Evolutionary conservation across 805 yeast species (phyloP).

Genomic region (Hanseniaspora lindneri): DNA sequence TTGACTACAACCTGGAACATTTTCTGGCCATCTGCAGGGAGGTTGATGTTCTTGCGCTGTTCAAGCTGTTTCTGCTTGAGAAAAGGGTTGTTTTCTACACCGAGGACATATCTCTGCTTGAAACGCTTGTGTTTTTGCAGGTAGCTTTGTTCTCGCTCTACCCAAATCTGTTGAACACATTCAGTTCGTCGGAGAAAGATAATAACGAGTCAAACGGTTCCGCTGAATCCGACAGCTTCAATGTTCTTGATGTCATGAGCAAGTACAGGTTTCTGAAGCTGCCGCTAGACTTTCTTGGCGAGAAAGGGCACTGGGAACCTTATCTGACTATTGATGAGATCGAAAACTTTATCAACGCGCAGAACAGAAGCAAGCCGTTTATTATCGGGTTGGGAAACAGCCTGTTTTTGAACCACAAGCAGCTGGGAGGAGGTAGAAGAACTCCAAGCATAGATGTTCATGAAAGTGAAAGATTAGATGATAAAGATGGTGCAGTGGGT

Average conservation of each 20-base stretch:
- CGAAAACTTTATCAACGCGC: neutral
- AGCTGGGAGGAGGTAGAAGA: neutral
- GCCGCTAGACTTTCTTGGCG: neutral
- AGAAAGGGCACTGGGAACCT: conserved; percentile 3
- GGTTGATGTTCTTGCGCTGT: neutral
- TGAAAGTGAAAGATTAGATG: too few relatives aligned
- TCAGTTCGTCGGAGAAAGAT: neutral
- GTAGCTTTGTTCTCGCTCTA: conserved; percentile 1
- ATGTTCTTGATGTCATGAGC: conserved; percentile 9
- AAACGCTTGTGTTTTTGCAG: conserved; percentile 7
- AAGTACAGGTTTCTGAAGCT: conserved; percentile 12
- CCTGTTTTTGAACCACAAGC: conserved; percentile 13
- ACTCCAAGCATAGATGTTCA: too few relatives aligned
- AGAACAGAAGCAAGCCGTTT: neutral
- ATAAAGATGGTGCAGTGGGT: too few relatives aligned
- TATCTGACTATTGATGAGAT: conserved; percentile 13
- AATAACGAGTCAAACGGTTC: neutral
- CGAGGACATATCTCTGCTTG: conserved; percentile 8
- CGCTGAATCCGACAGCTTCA: neutral
- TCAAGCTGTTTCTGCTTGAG: conserved; percentile 5
- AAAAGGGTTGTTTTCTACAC: conserved; percentile 11
- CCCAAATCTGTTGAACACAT: conserved; percentile 10
- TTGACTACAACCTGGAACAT: conserved; percentile 3
- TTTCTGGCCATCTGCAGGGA: neutral
- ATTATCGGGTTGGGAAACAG: conserved; percentile 11